Evolutionary conservation across 257 asterid species (phyloP), one percentile per base, ranked within the genome.

Genomic region (Solanum sejunctum): DNA sequence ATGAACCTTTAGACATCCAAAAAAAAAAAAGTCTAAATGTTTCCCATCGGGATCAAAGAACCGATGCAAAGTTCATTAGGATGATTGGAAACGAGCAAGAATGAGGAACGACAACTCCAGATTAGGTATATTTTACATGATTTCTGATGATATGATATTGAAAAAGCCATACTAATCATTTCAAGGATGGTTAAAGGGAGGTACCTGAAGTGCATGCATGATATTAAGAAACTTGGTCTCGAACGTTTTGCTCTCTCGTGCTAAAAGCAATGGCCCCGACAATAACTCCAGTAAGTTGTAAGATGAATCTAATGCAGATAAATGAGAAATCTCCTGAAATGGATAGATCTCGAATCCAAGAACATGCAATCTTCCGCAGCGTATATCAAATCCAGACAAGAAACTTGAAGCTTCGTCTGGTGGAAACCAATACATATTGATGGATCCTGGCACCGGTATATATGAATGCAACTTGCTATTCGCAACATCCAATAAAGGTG

Each of bases 361-460:
- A 81, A 88, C 72, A 84, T 87, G 90, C 86, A 96, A 89, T 89
- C 98, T 93, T 87, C 95, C 98, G 83, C 77, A 88, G 66, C 99
- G 92, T 80, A 94, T 91, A 83, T 95, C 94, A 85, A 94, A 95
- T 83, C 98, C 98, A n/a, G 92, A 90, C 84, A 49, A 87, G 88
- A 91, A 91, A 60, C 80, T 88, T 9, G 92, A 93, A 78, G 95
- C 94, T 91, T 93, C 92, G 80, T 92, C 93, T 0, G 98, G 97
- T 78, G 98, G 99, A 88, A 93, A 94, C 99, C 98, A 94, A 88
- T 94, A 93, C 99, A 96, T 96, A 82, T 91, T 91, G 52, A 82
- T 89, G 77, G 98, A 89, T 77, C 92, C 97, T 26, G 91, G 94
- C 43, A 73, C 5, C 8, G 98, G 98, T 82, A 90, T 69, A 86